These are phyloP conservation scores for Marasmius fiardii DNA, from an alignment of 1,284 basidiomycete genomes.

Conservation along the genomic window DNA sequence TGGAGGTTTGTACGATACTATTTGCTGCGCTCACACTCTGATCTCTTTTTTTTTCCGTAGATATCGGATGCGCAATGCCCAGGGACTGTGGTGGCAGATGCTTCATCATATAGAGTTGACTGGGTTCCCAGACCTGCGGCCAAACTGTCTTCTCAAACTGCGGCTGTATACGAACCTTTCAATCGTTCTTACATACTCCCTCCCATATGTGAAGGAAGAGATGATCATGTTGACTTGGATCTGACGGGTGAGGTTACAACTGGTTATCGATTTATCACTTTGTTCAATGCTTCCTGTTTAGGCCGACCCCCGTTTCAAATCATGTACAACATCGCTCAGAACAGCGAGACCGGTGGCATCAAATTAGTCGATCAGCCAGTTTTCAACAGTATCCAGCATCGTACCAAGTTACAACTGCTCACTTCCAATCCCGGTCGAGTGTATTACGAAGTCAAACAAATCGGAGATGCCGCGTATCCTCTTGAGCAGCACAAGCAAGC, in stretches of 20 bases:
- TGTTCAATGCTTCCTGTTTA: constrained; percentile 23
- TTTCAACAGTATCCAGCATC: constrained; percentile 84
- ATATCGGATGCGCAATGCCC: constrained; percentile 84
- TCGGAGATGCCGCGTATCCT: constrained; percentile 88
- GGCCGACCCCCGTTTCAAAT: constrained; percentile 87
- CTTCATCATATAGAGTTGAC: constrained; percentile 67
- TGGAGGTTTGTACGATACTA: constrained; percentile 45
- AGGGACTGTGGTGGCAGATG: constrained; percentile 61
- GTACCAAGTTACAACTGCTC: constrained; percentile 81
- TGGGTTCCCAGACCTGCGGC: constrained; percentile 75
- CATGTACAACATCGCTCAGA: constrained; percentile 73
- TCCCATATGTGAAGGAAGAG: constrained; percentile 78
- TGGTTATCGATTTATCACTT: neutral
- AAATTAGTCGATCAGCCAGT: constrained; percentile 67
- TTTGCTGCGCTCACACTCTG: constrained; percentile 8
- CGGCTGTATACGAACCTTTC: constrained; percentile 50
- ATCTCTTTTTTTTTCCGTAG: constrained; percentile 40
- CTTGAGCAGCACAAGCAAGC: constrained; percentile 57
- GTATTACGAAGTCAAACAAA: constrained; percentile 85
- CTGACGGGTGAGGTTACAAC: constrained; percentile 56
- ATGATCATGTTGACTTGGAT: constrained; percentile 78
- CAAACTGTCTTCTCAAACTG: constrained; percentile 52
- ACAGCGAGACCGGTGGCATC: constrained; percentile 56
- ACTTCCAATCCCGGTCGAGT: constrained; percentile 79
- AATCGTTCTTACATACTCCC: constrained; percentile 70